A percentile compares a stretch with the other conserved stretches of the same genome.
Conservation (phyloP, 2,329 filamentous ascomycete species). For the Alternaria solani region DNA sequence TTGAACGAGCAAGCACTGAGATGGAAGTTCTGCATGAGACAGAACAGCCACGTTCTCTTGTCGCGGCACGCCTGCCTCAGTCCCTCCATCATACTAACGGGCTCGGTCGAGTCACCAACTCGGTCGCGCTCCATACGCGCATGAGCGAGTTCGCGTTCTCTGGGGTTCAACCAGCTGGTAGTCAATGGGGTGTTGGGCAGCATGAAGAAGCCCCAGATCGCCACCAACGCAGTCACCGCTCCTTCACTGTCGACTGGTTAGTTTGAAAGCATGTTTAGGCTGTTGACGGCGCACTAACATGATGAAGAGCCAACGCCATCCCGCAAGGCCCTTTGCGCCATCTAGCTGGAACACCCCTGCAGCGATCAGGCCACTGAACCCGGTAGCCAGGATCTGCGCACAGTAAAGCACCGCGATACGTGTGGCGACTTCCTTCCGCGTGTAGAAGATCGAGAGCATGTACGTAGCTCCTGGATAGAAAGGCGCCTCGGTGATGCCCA, state of each 20-base stretch:
- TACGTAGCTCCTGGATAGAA: constrained; percentile 70
- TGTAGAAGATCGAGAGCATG: constrained; percentile 72
- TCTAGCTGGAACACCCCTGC: constrained; percentile 50
- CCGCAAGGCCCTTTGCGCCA: constrained; percentile 38
- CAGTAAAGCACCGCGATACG: constrained; percentile 51
- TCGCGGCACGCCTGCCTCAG: constrained; percentile 40
- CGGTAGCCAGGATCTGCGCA: constrained; percentile 52
- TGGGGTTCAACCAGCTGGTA: constrained; percentile 56
- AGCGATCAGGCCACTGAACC: constrained; percentile 56
- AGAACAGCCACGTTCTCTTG: constrained; percentile 43
- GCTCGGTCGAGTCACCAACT: constrained; percentile 52
- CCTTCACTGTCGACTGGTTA: constrained; percentile 33
- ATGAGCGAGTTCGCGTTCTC: constrained; percentile 55
- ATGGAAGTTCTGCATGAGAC: constrained; percentile 44
- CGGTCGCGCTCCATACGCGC: constrained; percentile 57
- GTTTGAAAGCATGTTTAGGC: neutral
- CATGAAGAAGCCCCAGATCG: constrained; percentile 40
- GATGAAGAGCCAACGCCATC: constrained; percentile 51
- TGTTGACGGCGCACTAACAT: constrained; percentile 41
- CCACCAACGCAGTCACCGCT: constrained; percentile 34
- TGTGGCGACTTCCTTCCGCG: constrained; percentile 57
- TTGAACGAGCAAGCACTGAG: constrained; percentile 43
- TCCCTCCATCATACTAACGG: constrained; percentile 38
- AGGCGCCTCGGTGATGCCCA: constrained; percentile 39
- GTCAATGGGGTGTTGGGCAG: constrained; percentile 45